Base-by-base conservation (phyloP, 2,329 filamentous ascomycete genomes). In the Paecilomyces formosus region DNA sequence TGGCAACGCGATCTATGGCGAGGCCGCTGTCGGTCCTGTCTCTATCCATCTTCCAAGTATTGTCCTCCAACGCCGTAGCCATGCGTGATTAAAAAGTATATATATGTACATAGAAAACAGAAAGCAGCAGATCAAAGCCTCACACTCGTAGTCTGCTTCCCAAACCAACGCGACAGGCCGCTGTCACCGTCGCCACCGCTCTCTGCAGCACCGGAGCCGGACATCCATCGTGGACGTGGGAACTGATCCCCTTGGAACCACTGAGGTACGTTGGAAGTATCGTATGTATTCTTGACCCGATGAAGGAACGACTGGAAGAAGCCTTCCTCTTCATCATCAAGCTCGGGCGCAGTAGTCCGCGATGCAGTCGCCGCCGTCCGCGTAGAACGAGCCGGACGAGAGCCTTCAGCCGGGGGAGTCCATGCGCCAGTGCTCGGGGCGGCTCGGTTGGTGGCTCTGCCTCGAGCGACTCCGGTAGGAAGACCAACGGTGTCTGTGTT, bases 221-320 rank as follows among this genome's bases (percentile, higher is more conserved):
- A 83, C 85, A 94, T 89, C 91, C 91, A 95, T 66, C 86, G 88
- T 4, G 90, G 91, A 69, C 87, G 85, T 73, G 87, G 90, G 73
- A 92, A 84, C 8, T 85, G 83, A 28, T 90, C 79, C 26, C 89
- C 88, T 65, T 86, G 83, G 62, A 96, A 78, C 92, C 92, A 97
- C 63, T 86, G 86, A 0, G 94, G 93, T 30, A 87, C 82, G 56
- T 92, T 88, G 1, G 91, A 82, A 0, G 86, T 88, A 61, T 97
- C 93, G 56, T 97, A 85, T 0, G 94, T 97, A 69, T 99, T 99
- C 74, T 87, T 89, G 66, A 99, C 87, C 35, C 93, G 83, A 69
- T 95, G 89, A 0, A 89, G 86, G 61, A 97, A 85, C 33, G 88
- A 87, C 64, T 89, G 84, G 68, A 97, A 92, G 72, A 96, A 90